Evolutionary conservation across 306 rosid species (phyloP).

Genomic region (Geum urbanum): DNA sequence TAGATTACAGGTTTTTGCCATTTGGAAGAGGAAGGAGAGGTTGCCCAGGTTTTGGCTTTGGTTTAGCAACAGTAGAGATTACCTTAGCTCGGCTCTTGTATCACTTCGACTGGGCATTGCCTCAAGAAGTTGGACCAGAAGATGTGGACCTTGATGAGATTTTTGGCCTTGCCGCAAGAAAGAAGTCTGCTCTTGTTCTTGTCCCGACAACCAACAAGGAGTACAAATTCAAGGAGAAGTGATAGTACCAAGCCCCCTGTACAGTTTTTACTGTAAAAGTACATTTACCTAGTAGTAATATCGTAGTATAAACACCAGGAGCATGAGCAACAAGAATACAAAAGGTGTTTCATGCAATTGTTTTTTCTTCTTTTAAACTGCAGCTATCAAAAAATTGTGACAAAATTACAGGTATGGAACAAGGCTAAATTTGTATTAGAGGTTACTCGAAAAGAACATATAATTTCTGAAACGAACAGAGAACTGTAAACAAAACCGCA

Average conservation of each 20-base stretch:
- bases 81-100: slow-evolving; percentile 32
- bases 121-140: slow-evolving; percentile 14
- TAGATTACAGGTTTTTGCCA: slow-evolving; percentile 34
- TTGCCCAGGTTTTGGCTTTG: slow-evolving; percentile 33
- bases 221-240: slow-evolving; percentile 7
- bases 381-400: background rate
- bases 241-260: background rate
- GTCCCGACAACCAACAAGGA: slow-evolving; percentile 25
- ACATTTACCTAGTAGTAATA: background rate
- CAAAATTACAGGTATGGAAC: slow-evolving; percentile 4
- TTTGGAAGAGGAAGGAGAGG: slow-evolving; percentile 47
- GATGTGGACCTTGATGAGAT: slow-evolving; percentile 37
- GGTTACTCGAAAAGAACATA: background rate
- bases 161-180: slow-evolving; percentile 37
- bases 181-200: slow-evolving; percentile 27
- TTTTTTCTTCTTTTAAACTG: background rate
- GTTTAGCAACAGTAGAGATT: slow-evolving; percentile 30
- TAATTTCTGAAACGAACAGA: slow-evolving; percentile 10
- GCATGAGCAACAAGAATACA: background rate
- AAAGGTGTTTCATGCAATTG: background rate
- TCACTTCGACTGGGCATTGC: slow-evolving; percentile 42
- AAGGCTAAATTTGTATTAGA: slow-evolving; percentile 13
- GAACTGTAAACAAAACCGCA: slow-evolving; percentile 39
- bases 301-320: background rate
- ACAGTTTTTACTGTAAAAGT: background rate